These are phyloP conservation scores for Chalciporus sp. DNA, from an alignment of 1,284 basidiomycete species.

Conservation along the genomic window DNA sequence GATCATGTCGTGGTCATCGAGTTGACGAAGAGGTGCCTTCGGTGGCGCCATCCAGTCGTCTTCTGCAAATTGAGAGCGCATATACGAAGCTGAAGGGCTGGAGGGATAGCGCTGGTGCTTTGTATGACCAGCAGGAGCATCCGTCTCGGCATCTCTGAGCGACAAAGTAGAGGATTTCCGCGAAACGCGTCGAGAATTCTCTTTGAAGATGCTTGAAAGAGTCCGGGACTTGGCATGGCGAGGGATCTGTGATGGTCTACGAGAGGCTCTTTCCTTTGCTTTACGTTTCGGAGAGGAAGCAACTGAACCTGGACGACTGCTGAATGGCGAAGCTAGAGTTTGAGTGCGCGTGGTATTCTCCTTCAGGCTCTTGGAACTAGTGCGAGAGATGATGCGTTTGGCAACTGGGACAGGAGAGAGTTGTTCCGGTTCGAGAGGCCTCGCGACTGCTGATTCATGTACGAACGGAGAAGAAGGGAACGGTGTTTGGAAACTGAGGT, in stretches of 20 bases:
- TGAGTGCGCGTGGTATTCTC: slow-evolving; percentile 39
- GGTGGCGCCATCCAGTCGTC: slow-evolving; percentile 16
- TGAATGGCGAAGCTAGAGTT: slow-evolving; percentile 37
- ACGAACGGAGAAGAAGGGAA: slow-evolving; percentile 14
- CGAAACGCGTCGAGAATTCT: slow-evolving; percentile 13
- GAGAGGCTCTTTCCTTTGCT: slow-evolving; percentile 4
- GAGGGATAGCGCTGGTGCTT: slow-evolving; percentile 25
- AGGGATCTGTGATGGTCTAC: slow-evolving; percentile 13
- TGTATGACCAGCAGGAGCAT: slow-evolving; percentile 2
- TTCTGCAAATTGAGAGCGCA: slow-evolving; percentile 22
- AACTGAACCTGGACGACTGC: slow-evolving; percentile 46
- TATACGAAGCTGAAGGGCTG: slow-evolving; percentile 30
- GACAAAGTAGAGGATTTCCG: slow-evolving; percentile 25
- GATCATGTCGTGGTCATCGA: background rate
- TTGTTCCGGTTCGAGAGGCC: slow-evolving; percentile 25
- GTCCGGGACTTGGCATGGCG: slow-evolving; percentile 26
- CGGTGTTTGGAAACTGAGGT: slow-evolving; percentile 24
- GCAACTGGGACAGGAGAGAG: slow-evolving; percentile 46
- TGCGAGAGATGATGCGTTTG: slow-evolving; percentile 47
- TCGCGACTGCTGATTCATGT: slow-evolving; percentile 5
- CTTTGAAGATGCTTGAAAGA: slow-evolving; percentile 23
- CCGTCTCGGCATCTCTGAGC: slow-evolving; percentile 11
- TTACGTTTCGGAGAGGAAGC: slow-evolving; percentile 41
- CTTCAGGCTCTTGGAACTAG: slow-evolving; percentile 48
- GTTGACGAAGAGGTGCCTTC: slow-evolving; percentile 1